Conservation (phyloP, 768 basidiomycete genomes). For the Termitomyces titanicus region DNA sequence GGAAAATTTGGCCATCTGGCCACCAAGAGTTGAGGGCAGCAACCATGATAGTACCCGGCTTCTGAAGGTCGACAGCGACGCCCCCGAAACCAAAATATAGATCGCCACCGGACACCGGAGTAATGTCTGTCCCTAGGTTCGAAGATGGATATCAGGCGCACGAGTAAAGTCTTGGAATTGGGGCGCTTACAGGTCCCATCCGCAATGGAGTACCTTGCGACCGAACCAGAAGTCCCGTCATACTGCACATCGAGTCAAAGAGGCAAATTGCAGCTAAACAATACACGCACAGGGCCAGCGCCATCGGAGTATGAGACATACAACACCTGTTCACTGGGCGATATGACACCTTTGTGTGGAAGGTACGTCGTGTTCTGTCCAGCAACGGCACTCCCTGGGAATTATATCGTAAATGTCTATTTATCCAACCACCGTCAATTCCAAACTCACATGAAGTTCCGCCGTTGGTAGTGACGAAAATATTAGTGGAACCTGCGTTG, state of each 20-base stretch:
- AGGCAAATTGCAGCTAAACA: not conserved
- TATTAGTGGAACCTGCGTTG: slow-evolving; percentile 47
- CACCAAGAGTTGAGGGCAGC: slow-evolving; percentile 63
- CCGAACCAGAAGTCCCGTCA: slow-evolving; percentile 49
- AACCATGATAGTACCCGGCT: slow-evolving; percentile 64
- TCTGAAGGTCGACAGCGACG: slow-evolving; percentile 55
- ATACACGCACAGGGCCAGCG: slow-evolving; percentile 46
- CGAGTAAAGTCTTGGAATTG: not conserved
- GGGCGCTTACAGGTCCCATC: slow-evolving; percentile 37
- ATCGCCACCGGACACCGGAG: slow-evolving; percentile 55
- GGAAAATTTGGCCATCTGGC: slow-evolving; percentile 66
- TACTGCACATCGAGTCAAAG: slow-evolving; percentile 28
- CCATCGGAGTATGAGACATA: slow-evolving; percentile 63
- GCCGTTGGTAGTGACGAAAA: slow-evolving; percentile 54
- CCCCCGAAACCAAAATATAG: slow-evolving; percentile 65
- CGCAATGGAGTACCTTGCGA: slow-evolving; percentile 51
- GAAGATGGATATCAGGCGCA: not conserved
- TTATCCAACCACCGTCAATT: not conserved
- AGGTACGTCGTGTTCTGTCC: slow-evolving; percentile 57
- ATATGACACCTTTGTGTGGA: slow-evolving; percentile 66
- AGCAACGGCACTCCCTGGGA: slow-evolving; percentile 49
- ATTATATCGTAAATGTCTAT: not conserved
- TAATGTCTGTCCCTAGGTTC: slow-evolving; percentile 52
- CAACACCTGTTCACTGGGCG: slow-evolving; percentile 49
- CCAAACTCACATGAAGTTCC: slow-evolving; percentile 48